phyloP scores from a whole-genome alignment of 306 rosid genomes.

The Sicyos baderoa region DNA sequence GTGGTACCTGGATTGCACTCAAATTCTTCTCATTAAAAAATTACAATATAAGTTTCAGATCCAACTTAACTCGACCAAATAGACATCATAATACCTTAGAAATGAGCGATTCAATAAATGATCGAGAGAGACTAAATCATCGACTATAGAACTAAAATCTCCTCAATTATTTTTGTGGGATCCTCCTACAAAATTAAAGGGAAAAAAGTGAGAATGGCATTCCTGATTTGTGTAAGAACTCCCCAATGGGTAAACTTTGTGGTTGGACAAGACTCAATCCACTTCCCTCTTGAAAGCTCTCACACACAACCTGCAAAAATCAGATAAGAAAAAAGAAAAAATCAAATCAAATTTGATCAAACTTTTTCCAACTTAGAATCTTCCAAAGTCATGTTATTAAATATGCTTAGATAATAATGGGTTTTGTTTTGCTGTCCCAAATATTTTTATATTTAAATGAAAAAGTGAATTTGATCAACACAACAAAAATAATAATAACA shows the following conservation, averaged over 20 bases:
- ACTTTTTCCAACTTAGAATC: not conserved
- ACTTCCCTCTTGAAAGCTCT: slow-evolving; percentile 1
- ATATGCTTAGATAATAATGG: not conserved
- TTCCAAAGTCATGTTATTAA: slow-evolving; percentile 6
- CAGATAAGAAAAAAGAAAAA: not conserved
- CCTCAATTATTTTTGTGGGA: not conserved
- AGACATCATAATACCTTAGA: no score
- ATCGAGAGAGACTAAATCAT: no score
- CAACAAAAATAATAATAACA: not conserved
- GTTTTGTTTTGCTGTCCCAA: not conserved
- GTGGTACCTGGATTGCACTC: no score
- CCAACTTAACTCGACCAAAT: no score
- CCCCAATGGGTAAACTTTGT: slow-evolving; percentile 8
- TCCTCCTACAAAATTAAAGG: not conserved
- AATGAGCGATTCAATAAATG: no score
- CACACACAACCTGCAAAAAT: not conserved
- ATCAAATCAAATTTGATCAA: not conserved
- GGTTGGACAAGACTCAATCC: not conserved
- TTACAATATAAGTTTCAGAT: no score
- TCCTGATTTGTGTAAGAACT: not conserved
- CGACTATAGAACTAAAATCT: not conserved
- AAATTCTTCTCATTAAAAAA: no score
- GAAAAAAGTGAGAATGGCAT: not conserved
- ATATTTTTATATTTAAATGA: not conserved
- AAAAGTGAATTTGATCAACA: not conserved